A percentile compares a stretch with the other conserved stretches of the same genome.
These are phyloP conservation scores for Gremmenia infestans DNA, from an alignment of 2,329 filamentous ascomycete species.

Conservation along the genomic window DNA sequence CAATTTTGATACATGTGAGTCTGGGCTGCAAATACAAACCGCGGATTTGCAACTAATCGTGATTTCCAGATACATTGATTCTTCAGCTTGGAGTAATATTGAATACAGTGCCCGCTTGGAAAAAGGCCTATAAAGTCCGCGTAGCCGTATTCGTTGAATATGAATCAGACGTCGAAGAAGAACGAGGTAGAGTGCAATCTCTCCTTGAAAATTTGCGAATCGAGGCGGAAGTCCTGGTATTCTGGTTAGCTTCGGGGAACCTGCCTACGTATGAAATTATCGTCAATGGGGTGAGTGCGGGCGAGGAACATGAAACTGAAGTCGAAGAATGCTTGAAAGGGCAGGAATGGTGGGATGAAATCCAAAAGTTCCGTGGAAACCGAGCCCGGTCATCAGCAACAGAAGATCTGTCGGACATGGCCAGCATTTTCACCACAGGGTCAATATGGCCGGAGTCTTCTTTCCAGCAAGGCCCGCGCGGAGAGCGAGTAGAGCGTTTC, in stretches of 20 bases:
- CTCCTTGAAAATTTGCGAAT: slow-evolving; percentile 78
- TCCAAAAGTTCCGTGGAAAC: slow-evolving; percentile 51
- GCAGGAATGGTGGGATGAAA: slow-evolving; percentile 79
- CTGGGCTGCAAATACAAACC: background rate
- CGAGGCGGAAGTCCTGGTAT: slow-evolving; percentile 72
- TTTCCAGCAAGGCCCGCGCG: slow-evolving; percentile 45
- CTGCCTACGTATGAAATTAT: slow-evolving; percentile 72
- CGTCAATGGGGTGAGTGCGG: slow-evolving; percentile 61
- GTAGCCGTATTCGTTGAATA: slow-evolving; percentile 89
- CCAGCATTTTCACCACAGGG: slow-evolving; percentile 37
- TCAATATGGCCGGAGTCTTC: slow-evolving; percentile 48
- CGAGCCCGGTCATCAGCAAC: slow-evolving; percentile 30
- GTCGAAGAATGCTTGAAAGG: slow-evolving; percentile 63
- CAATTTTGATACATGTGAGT: slow-evolving; percentile 83
- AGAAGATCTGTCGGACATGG: slow-evolving; percentile 41
- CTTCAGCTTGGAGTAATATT: slow-evolving; percentile 81
- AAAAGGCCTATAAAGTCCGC: slow-evolving; percentile 64
- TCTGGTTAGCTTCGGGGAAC: slow-evolving; percentile 72
- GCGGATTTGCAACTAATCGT: slow-evolving; percentile 2
- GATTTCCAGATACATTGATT: slow-evolving; percentile 62
- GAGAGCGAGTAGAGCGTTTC: slow-evolving; percentile 40
- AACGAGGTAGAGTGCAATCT: slow-evolving; percentile 64
- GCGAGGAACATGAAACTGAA: slow-evolving; percentile 50
- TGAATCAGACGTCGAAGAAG: slow-evolving; percentile 76
- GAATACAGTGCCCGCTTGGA: slow-evolving; percentile 76